Evolutionary conservation across 2,329 filamentous ascomycete genomes (phyloP), one percentile per base, ranked within the genome.

Genomic region (Ustulina deusta): DNA sequence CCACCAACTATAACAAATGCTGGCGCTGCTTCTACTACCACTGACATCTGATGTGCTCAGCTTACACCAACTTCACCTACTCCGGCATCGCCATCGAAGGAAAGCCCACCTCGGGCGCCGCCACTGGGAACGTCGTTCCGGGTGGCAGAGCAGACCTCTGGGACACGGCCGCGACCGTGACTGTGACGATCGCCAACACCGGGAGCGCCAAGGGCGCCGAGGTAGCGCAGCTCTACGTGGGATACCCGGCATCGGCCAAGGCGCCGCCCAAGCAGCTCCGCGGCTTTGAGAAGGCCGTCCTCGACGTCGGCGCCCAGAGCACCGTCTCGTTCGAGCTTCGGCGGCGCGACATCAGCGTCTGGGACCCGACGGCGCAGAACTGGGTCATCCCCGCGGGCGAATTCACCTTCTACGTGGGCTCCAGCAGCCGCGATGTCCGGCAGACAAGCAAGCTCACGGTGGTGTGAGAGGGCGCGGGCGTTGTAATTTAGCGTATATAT

Each of bases 41-140:
- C 61, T 63, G 15, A 64, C 32, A n/a, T 20, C 2, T 20, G 11
- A 3, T 29, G 3, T 25, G 2, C 27, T 29, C 66, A 85, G 90
- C 89, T 15, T 93, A 92, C 80, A 92, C 91, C 1, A 89, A 84
- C 29, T 93, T 92, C 79, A 83, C 83, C 34, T 90, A 89, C 76
- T 83, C 85, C 17, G 79, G 82, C 65, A 81, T 90, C 11, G 79
- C 79, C 34, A 72, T 83, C 56, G 76, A 78, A 5, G 80, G 81
- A 3, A 76, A 75, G 9, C 79, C 78, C 7, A 78, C 69, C 1
- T 76, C 82, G 0, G 82, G 81, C 11, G 78, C 82, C 0, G 82
- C 83, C 0, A 77, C 78, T 0, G 82, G 83, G 2, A 51, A 73
- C 2, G 77, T 81, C 34, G 77, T 79, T 1, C 78, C 83, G 0